Conservation (phyloP, 768 basidiomycete genomes). For the Lactifluus rugatus region DNA sequence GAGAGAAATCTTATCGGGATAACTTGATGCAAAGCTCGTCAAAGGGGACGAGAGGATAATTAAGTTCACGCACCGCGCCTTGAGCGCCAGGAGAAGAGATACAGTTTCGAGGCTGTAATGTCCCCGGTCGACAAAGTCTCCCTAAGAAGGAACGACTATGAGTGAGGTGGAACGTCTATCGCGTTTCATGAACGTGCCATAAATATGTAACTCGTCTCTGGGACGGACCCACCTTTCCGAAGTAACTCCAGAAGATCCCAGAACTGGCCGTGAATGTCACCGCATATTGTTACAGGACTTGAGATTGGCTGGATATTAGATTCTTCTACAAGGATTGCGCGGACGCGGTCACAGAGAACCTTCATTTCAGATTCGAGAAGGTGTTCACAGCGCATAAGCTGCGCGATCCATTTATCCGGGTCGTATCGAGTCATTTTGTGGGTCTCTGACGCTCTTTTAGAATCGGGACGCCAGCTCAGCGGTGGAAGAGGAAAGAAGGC, state of each 20-base stretch:
- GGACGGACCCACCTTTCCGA: slow-evolving; percentile 65
- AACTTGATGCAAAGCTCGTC: slow-evolving; percentile 36
- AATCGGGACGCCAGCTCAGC: background rate
- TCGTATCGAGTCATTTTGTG: slow-evolving; percentile 22
- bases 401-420: slow-evolving; percentile 80
- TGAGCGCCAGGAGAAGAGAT: slow-evolving; percentile 76
- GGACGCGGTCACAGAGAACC: slow-evolving; percentile 81
- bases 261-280: slow-evolving; percentile 97
- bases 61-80: slow-evolving; percentile 55
- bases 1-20: slow-evolving; percentile 86
- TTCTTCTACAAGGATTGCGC: slow-evolving; percentile 87
- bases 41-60: background rate
- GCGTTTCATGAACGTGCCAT: slow-evolving; percentile 62
- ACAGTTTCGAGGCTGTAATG: slow-evolving; percentile 96
- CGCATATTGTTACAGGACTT: slow-evolving; percentile 89
- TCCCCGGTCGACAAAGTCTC: slow-evolving; percentile 95
- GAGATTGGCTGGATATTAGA: slow-evolving; percentile 96
- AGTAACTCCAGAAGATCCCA: slow-evolving; percentile 92
- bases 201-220: slow-evolving; percentile 84
- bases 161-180: slow-evolving; percentile 15
- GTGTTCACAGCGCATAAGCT: slow-evolving; percentile 77
- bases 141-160: slow-evolving; percentile 36
- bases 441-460: background rate
- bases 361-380: slow-evolving; percentile 92
- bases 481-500: background rate